Base-by-base conservation (phyloP, 2,329 filamentous ascomycete species). In the Bipolaris bicolor region DNA sequence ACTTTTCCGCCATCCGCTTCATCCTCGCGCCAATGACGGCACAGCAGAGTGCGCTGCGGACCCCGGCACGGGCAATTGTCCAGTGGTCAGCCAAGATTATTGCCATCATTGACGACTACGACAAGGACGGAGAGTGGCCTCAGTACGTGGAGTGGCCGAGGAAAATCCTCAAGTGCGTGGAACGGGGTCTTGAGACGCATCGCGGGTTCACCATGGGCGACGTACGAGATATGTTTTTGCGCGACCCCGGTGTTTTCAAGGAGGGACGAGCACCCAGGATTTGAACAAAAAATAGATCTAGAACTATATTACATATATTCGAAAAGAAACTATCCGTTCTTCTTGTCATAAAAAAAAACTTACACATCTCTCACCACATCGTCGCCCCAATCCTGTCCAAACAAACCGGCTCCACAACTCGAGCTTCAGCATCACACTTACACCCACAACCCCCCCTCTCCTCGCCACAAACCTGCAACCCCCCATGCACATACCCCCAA, bases 401-500 rank as follows among this genome's bases (percentile, higher is more conserved):
- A n/a, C 56, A 58, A 1, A 55, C 47, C 18, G 52, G 52, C 22
- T 58, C 56, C 26, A 58, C 52, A 31, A 51, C 22, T 36, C 36
- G 47, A 13, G 20, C 22, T 11, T 40, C 11, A 5, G 15, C 5
- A 41, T 56, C 43, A 18, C 61, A 60, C 10, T 51, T 31, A 37
- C 63, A 65, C 16, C 33, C 6, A 49, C 37, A 36, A 20, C 55
- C 55, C 5, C 4, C 48, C 10, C 11, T 41, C 13, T 49, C 52
- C 40, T 60, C 58, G 9, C 29, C 29, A 22, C 63, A 64, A 29
- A 56, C 55, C 53, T 66, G 61, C 31, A 64, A 41, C 5, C 44
- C 39, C n/a, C 48, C 58, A 49, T 68, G 64, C 68, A 96, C 91
- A 79, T 98, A 98, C 49, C 94, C 94, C 68, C 97, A 97, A 74